Base-by-base conservation (phyloP, 306 rosid genomes). In the Vigna radiata region DNA sequence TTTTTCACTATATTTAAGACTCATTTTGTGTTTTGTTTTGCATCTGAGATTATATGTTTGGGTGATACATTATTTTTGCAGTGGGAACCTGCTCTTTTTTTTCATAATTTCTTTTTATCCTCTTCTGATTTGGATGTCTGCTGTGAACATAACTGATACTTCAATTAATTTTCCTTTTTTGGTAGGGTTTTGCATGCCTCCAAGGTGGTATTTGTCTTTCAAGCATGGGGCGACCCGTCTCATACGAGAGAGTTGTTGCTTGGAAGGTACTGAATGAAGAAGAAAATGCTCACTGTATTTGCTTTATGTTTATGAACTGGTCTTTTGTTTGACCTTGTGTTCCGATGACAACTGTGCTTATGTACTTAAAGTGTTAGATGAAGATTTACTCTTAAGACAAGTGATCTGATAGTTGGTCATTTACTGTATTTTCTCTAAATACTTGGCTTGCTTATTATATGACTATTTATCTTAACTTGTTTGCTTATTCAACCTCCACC, bases 261-360 rank as follows among this genome's bases (percentile, higher is more conserved):
- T 93, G 99, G 99, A 96, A 96, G 88, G 99, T 96, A 83, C 79
- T 93, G 88, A 96, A 96, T 80, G 99, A 93, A 75, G 99, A 96
- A 53, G 98, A 96, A 83, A 93, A 85, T 58, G 99, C 98, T 33
- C 96, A 96, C 86, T 96, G 99, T 82, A 88, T 96, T 70, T 87
- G 98, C 87, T 96, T 96, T 75, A 89, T 96, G 90, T 96, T 96
- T 81, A 79, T 91, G 85, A 96, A 96, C 86, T 96, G 99, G 99
- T 96, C 99, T 70, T 96, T 96, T 75, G 98, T 96, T 81, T 96
- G 91, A 81, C 63, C 9, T 58, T 13, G 15, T 62, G 76, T 78
- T 71, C 48, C 19, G 68, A 15, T 17, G 33, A 23, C n/a, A 27
- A 44, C 3, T 31, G 68, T 31, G 68, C 23, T 31, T 61, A 31